phyloP scores from a whole-genome alignment of 108 stramenopile genomes.

The Skeletonema grethae region DNA sequence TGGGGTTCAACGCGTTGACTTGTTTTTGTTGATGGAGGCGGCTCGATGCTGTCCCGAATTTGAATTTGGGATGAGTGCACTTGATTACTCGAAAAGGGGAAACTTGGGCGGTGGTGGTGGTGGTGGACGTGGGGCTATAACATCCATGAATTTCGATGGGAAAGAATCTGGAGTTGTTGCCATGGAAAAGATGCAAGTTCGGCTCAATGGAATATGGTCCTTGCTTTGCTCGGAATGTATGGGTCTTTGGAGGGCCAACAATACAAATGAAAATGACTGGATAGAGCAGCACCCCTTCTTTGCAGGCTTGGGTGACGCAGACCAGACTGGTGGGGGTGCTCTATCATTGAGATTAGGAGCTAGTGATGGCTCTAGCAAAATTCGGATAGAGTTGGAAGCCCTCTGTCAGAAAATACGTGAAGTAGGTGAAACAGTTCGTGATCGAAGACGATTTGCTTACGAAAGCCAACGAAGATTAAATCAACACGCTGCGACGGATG shows the following conservation, averaged over 20 bases:
- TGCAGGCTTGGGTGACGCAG: constrained; percentile 15
- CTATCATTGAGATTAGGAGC: constrained; percentile 26
- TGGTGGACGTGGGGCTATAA: no score
- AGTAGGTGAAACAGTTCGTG: constrained; percentile 23
- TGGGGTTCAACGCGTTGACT: constrained; percentile 52
- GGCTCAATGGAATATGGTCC: constrained; percentile 50
- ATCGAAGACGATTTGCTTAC: constrained; percentile 33
- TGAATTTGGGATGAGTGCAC: constrained; percentile 35
- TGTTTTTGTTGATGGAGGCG: constrained; percentile 25
- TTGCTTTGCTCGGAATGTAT: constrained; percentile 61
- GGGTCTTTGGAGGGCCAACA: constrained; percentile 60
- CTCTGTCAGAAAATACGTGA: constrained; percentile 16
- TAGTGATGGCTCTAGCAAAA: constrained; percentile 17
- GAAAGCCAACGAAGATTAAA: neutral
- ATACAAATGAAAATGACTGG: constrained; percentile 28
- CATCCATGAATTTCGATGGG: neutral
- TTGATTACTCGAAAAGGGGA: neutral
- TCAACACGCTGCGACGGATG: neutral
- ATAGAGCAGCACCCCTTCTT: constrained; percentile 55
- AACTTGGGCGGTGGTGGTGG: neutral
- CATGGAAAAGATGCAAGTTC: constrained; percentile 9
- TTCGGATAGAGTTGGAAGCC: constrained; percentile 18
- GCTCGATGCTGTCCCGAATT: constrained; percentile 11
- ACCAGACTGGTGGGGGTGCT: neutral
- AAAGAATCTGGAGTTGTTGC: neutral